These are phyloP conservation scores for Claviceps sp. DNA, from an alignment of 2,329 filamentous ascomycete genomes.

Conservation along the genomic window DNA sequence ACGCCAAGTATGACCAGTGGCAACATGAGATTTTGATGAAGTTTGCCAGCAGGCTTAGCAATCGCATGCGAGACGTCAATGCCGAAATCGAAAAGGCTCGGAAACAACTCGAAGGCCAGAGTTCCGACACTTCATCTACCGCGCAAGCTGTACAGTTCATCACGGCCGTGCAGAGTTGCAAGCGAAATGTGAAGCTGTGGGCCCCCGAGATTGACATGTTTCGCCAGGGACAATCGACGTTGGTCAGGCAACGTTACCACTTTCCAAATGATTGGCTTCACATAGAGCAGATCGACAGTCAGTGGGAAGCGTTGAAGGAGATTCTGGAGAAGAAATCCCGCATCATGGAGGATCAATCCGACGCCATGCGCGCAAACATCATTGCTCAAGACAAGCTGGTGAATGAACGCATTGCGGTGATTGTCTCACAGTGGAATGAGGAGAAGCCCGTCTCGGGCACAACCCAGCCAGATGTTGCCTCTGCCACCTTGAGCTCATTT, in stretches of 20 bases:
- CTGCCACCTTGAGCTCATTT: constrained; percentile 67
- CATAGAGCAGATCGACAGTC: constrained; percentile 89
- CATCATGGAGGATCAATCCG: constrained; percentile 91
- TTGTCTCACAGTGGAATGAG: constrained; percentile 80
- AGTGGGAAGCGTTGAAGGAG: constrained; percentile 90
- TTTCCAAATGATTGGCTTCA: constrained; percentile 90
- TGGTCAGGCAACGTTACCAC: constrained; percentile 84
- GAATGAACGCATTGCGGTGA: constrained; percentile 73
- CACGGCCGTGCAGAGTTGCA: constrained; percentile 92
- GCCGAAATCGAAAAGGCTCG: constrained; percentile 84
- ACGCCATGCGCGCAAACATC: constrained; percentile 90
- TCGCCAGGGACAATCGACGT: constrained; percentile 84
- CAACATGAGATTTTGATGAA: constrained; percentile 93
- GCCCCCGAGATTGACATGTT: constrained; percentile 93
- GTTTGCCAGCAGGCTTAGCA: constrained; percentile 79
- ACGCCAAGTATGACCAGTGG: constrained; percentile 99
- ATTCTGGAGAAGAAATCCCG: constrained; percentile 85
- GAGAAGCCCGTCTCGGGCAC: constrained; percentile 95
- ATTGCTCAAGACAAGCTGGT: constrained; percentile 86
- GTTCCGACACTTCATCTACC: constrained; percentile 85
- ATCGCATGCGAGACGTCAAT: constrained; percentile 83
- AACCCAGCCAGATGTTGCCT: constrained; percentile 80
- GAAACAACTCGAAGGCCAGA: constrained; percentile 80
- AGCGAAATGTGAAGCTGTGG: constrained; percentile 86
- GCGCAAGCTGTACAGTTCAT: constrained; percentile 97